Base-by-base conservation (phyloP, 208 protist genomes). In the Acanthamoeba divionensis region DNA sequence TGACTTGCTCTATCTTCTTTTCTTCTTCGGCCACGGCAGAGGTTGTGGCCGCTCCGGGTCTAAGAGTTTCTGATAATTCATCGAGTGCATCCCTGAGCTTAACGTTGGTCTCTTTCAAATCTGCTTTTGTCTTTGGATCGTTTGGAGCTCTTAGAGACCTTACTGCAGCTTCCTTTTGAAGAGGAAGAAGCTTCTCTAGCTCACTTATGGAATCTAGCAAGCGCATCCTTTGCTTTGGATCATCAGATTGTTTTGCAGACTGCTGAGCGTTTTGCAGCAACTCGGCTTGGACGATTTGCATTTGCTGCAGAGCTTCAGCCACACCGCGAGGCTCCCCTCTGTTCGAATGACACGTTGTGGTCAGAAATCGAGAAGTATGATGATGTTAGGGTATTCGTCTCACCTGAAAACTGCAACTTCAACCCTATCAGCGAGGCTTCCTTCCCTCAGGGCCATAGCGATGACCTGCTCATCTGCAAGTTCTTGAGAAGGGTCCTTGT, bases 401-500 rank as follows among this genome's bases (percentile, higher is more conserved):
- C n/a, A n/a, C n/a, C n/a, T n/a, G n/a, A n/a, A n/a, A 82, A 45
- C 71, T 2, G 79, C 79, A 18, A 2, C 4, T 50, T 65, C 79
- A 15, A 87, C 5, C 54, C 15, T 67, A 5, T 87, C 79, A 12
- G 33, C 1, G 21, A 87, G 48, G n/a, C 33, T 60, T 12, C 9
- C 48, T 13, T 26, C 79, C 0, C 79, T 21, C 38, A 38, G 24
- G 36, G 57, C 79, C 26, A 67, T 9, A 33, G 54, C 5, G 33
- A 67, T 44, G 36, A 67, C 79, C 9, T 33, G 54, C 79, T 87
- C 79, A 44, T 87, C 79, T 5, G 24, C 38, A 15, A 87, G 13
- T n/a, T 67, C 79, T 60, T 87, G 54, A 24, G 50, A 26, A n/a
- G 79, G 79, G 21, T 15, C 13, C 26, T 87, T 87, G 10, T 87